Percentiles rank a stretch among this genome's conserved stretches.
phyloP scores from a whole-genome alignment of 1,284 basidiomycete species.

The Apiotrichum siamense region DNA sequence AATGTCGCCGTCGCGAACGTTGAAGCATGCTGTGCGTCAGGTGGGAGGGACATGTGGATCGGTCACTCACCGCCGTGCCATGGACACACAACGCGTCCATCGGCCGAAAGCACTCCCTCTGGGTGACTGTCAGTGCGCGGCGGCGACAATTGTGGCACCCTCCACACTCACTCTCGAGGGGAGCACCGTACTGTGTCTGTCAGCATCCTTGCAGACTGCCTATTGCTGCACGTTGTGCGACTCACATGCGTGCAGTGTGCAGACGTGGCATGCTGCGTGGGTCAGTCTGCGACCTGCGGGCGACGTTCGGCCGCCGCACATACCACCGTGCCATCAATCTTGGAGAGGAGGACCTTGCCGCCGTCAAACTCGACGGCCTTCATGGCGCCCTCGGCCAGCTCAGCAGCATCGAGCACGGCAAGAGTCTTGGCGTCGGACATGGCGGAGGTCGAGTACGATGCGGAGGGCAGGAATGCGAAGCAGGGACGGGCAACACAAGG shows the following conservation, averaged over 20 bases:
- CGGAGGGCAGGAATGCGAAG: too few relatives aligned
- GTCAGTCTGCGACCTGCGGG: too few relatives aligned
- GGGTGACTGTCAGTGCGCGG: constrained; percentile 28
- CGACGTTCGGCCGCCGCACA: too few relatives aligned
- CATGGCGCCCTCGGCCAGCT: constrained; percentile 73
- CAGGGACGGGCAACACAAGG: too few relatives aligned
- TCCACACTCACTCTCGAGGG: constrained; percentile 29
- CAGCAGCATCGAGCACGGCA: constrained; percentile 44
- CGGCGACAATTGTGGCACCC: not conserved
- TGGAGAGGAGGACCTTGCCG: constrained; percentile 74
- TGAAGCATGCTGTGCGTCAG: constrained; percentile 66
- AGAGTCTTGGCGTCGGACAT: constrained; percentile 13
- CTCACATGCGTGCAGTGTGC: constrained; percentile 74
- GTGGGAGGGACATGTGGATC: not conserved
- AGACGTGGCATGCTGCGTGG: constrained; percentile 59
- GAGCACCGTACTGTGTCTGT: constrained; percentile 39
- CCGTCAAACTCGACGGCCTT: constrained; percentile 66
- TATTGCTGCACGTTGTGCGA: not conserved
- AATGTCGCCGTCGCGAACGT: constrained; percentile 60
- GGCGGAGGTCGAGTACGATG: too few relatives aligned
- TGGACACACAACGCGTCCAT: constrained; percentile 75
- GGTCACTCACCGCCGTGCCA: constrained; percentile 74
- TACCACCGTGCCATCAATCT: constrained; percentile 60
- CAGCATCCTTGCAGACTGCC: not conserved
- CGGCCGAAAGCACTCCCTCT: constrained; percentile 77